Evolutionary conservation across 164 flowering plant genomes (phyloP).

Genomic region (Magnolia officinalis): DNA sequence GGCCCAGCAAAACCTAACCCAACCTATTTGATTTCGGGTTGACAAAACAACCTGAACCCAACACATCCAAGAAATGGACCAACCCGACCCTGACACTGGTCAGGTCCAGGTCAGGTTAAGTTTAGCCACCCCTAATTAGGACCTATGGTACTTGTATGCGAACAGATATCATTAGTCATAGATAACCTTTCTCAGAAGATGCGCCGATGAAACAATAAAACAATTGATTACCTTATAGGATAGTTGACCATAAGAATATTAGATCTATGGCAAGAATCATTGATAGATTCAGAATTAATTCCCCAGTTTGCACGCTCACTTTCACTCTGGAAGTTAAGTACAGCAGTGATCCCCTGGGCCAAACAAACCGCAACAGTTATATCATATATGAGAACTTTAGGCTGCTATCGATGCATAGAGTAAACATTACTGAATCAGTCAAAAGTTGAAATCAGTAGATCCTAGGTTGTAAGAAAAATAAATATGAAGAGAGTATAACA

Average conservation of each 20-base stretch:
- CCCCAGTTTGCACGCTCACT: constrained; percentile 92
- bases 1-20: too few relatives aligned
- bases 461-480: background rate
- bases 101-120: too few relatives aligned
- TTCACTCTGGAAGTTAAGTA: constrained; percentile 79
- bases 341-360: constrained; percentile 76
- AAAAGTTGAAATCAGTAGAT: background rate
- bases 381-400: background rate
- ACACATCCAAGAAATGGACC: too few relatives aligned
- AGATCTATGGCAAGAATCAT: constrained; percentile 58
- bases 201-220: background rate
- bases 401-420: background rate
- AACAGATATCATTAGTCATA: too few relatives aligned
- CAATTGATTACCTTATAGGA: constrained; percentile 57
- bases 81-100: too few relatives aligned
- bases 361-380: constrained; percentile 14
- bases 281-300: constrained; percentile 56
- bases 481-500: background rate
- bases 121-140: too few relatives aligned
- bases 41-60: too few relatives aligned
- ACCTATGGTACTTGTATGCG: too few relatives aligned
- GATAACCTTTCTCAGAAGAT: background rate
- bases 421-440: background rate
- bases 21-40: too few relatives aligned
- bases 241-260: constrained; percentile 80